Percentiles rank a stretch among this genome's conserved stretches.
phyloP scores from a whole-genome alignment of 305 asterid species.

The Fraxinus greggii region DNA sequence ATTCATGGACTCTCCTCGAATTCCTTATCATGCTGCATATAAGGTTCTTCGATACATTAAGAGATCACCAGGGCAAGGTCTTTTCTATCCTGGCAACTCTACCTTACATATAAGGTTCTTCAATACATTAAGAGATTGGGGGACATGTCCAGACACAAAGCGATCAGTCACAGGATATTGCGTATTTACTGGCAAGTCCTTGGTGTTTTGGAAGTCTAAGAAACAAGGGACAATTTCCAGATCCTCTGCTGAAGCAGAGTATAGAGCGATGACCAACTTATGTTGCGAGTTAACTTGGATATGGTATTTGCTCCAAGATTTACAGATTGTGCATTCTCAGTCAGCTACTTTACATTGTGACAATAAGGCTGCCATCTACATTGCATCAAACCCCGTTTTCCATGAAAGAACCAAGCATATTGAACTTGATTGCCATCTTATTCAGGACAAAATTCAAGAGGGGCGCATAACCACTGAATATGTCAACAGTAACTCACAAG shows the following conservation, averaged over 20 bases:
- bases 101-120: too few species aligned
- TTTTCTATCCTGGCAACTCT: not conserved
- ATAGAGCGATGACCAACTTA: too few species aligned
- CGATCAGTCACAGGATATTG: too few species aligned
- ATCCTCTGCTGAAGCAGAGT: too few species aligned
- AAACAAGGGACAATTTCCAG: too few species aligned
- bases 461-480: not conserved
- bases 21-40: not conserved
- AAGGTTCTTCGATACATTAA: not conserved
- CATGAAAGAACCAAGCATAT: not conserved
- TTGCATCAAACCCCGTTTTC: not conserved
- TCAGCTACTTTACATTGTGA: not conserved
- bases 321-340: too few species aligned
- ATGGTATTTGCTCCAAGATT: too few species aligned
- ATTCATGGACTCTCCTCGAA: not conserved
- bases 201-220: too few species aligned
- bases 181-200: too few species aligned
- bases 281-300: too few species aligned
- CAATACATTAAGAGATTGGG: too few species aligned
- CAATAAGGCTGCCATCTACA: not conserved
- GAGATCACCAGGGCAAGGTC: not conserved
- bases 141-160: too few species aligned
- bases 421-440: not conserved
- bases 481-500: not conserved
- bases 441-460: not conserved